Percentiles rank a stretch among this genome's conserved stretches.
These are phyloP conservation scores for Microbotryum intermedium DNA, from an alignment of 1,284 basidiomycete genomes.

Conservation along the genomic window DNA sequence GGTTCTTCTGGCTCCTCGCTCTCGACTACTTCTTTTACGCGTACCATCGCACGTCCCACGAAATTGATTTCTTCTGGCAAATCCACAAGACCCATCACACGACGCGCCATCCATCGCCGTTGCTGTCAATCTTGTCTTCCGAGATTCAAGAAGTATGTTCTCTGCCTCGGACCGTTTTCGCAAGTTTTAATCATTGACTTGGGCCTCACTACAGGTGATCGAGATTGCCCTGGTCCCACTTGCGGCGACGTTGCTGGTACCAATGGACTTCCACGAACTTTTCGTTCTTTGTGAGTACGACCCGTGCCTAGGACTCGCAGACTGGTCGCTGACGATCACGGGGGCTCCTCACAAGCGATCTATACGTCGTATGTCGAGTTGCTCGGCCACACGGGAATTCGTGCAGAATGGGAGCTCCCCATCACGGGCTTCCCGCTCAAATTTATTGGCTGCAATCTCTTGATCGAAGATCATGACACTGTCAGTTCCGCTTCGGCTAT, in stretches of 20 bases:
- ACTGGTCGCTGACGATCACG: no score
- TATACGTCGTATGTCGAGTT: neutral
- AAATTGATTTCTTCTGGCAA: neutral
- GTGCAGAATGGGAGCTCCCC: constrained; percentile 1
- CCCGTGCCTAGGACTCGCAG: neutral
- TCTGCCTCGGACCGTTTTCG: neutral
- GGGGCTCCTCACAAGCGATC: no score
- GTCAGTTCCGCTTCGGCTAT: neutral
- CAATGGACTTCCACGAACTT: constrained; percentile 7
- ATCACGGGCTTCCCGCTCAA: neutral
- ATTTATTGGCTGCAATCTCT: neutral
- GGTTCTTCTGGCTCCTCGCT: neutral
- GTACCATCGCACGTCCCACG: neutral
- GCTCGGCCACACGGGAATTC: constrained; percentile 5
- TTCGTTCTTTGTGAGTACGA: neutral
- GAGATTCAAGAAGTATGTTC: constrained; percentile 1
- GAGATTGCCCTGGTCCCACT: constrained; percentile 5
- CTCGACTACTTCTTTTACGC: constrained; percentile 4
- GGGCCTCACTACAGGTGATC: neutral
- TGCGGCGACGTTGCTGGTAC: neutral
- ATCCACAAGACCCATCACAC: constrained; percentile 10
- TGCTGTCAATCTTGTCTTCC: neutral
- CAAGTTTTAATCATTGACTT: neutral
- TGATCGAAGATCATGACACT: constrained; percentile 8
- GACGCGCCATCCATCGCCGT: neutral